phyloP scores from a whole-genome alignment of 495 filamentous ascomycete species.

The Tuber brumale region DNA sequence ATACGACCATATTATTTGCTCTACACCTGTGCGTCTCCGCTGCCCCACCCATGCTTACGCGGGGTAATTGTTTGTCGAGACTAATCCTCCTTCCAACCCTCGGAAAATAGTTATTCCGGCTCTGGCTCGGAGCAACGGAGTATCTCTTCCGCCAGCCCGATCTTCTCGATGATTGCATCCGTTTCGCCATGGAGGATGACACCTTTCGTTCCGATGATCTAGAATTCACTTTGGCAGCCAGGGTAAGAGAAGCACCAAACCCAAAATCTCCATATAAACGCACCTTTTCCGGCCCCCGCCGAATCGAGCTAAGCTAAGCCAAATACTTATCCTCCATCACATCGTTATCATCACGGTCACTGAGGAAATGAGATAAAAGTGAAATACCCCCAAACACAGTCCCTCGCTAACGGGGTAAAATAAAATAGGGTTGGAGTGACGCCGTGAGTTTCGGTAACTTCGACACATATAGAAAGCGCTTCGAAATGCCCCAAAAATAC shows the following conservation, averaged over 20 bases:
- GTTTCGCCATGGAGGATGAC: constrained; percentile 77
- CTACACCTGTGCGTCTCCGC: constrained; percentile 64
- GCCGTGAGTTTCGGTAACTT: constrained; percentile 87
- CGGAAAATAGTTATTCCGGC: constrained; percentile 67
- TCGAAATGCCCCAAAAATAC: constrained; percentile 79
- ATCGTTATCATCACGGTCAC: neutral
- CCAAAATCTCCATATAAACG: neutral
- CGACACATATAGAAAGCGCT: constrained; percentile 79
- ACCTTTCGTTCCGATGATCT: constrained; percentile 87
- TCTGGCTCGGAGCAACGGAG: constrained; percentile 96
- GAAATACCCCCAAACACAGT: neutral
- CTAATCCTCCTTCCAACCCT: constrained; percentile 17
- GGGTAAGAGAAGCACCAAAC: constrained; percentile 38
- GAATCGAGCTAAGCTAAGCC: constrained; percentile 41
- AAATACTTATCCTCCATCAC: neutral
- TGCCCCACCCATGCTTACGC: constrained; percentile 2
- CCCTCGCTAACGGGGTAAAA: constrained; percentile 1
- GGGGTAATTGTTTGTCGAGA: constrained; percentile 1
- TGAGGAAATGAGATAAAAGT: neutral
- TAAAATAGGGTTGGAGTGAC: constrained; percentile 74
- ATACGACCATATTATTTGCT: constrained; percentile 99
- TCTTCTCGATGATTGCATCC: constrained; percentile 75
- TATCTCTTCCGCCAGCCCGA: constrained; percentile 83
- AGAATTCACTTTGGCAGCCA: constrained; percentile 93
- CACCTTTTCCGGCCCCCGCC: neutral